Evolutionary conservation across 805 yeast species (phyloP).

Genomic region (Lipomyces kockii): DNA sequence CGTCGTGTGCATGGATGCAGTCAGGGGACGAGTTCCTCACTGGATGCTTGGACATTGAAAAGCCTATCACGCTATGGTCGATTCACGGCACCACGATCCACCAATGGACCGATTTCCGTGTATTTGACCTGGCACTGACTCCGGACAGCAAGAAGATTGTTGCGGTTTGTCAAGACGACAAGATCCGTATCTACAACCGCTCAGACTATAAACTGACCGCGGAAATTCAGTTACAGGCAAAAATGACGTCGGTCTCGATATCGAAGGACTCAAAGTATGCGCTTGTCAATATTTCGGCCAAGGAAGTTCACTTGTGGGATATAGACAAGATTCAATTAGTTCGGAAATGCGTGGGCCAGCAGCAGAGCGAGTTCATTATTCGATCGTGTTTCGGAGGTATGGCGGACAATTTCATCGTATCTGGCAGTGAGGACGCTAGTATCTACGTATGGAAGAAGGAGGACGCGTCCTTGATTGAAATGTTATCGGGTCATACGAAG

Average conservation of each 20-base stretch:
- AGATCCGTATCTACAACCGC: slow-evolving; percentile 63
- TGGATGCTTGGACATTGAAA: slow-evolving; percentile 75
- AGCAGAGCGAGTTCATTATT: slow-evolving; percentile 69
- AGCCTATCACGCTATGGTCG: slow-evolving; percentile 58
- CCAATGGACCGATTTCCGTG: slow-evolving; percentile 50
- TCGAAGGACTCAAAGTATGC: slow-evolving; percentile 61
- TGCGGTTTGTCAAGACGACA: slow-evolving; percentile 66
- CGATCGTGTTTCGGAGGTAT: slow-evolving; percentile 78
- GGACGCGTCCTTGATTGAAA: slow-evolving; percentile 67
- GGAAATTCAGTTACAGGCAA: slow-evolving; percentile 58
- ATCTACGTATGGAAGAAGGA: slow-evolving; percentile 78
- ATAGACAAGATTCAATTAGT: slow-evolving; percentile 60
- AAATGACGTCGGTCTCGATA: slow-evolving; percentile 66
- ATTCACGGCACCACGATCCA: slow-evolving; percentile 41
- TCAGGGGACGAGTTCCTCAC: slow-evolving; percentile 60
- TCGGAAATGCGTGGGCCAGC: slow-evolving; percentile 71
- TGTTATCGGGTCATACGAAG: slow-evolving; percentile 65
- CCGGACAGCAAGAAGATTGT: slow-evolving; percentile 65
- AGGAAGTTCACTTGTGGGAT: slow-evolving; percentile 84
- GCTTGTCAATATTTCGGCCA: slow-evolving; percentile 66
- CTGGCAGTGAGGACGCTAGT: slow-evolving; percentile 83
- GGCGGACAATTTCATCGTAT: slow-evolving; percentile 69
- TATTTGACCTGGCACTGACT: slow-evolving; percentile 71
- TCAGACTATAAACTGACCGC: slow-evolving; percentile 50
- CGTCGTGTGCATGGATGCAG: slow-evolving; percentile 74